Base-by-base conservation (phyloP, 2,329 filamentous ascomycete genomes). In the Pseudogymnoascus sp. region DNA sequence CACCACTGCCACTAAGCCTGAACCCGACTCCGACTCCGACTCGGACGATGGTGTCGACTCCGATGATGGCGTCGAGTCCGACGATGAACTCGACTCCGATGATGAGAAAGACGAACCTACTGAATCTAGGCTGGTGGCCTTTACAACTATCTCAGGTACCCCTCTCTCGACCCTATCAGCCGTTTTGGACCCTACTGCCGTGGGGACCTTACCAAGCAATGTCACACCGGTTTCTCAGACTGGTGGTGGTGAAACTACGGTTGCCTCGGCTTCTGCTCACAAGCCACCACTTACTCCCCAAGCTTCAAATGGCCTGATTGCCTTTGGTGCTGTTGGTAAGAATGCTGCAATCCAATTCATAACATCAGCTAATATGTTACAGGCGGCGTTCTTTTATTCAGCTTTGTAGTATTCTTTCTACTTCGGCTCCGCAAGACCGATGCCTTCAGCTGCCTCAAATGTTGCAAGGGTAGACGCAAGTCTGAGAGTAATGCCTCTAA, bases 311-410 rank as follows among this genome's bases (percentile, higher is more conserved):
- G 48, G 48, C 27, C 48, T 55, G 29, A 55, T 55, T 33, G 48
- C 48, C n/a, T 55, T 55, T 4, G 48, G 48, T 55, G 48, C 48
- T 21, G 15, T 55, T n/a, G 48, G 48, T 55, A 55, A 55, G 29
- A 5, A 33, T 21, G 4, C 12, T 10, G 1, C 29, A 33, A 33
- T 55, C 48, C 13, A 33, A 33, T 33, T 17, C n/a, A 17, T 12
- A 21, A 8, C 48, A 33, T 15, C 8, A 55, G 48, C 48, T 55
- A 55, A 55, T 33, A 55, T 17, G 27, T 17, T 7, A 12, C 21
- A 55, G 48, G 48, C n/a, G 48, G 48, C 29, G 48, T 55, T 33
- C 48, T 55, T 33, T 6, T 55, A 7, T 8, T 55, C 48, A 55
- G 48, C 48, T 55, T 55, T 55, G 29, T 55, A 17, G 9, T 33